phyloP scores from a whole-genome alignment of 352 stramenopile genomes.

The Phytophthora lateralis region DNA sequence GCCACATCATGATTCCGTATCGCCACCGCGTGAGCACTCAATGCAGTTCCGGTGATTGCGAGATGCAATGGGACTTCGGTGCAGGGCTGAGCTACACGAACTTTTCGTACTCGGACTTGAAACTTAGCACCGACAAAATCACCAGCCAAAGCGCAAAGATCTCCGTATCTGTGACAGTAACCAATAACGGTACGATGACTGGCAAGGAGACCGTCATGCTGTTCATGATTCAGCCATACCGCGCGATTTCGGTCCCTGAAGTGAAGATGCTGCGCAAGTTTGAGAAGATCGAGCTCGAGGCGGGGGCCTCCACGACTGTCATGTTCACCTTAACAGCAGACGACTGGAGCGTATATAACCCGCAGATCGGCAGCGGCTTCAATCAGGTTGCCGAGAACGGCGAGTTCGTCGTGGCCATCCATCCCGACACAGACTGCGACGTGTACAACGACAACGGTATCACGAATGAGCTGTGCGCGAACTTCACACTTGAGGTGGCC shows the following conservation, averaged over 20 bases:
- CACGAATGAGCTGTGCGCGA: slow-evolving; percentile 44
- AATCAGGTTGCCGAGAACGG: slow-evolving; percentile 61
- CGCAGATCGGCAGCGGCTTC: slow-evolving; percentile 62
- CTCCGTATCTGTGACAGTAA: slow-evolving; percentile 58
- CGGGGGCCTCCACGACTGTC: slow-evolving; percentile 34
- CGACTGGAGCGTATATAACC: slow-evolving; percentile 64
- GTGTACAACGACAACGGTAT: slow-evolving; percentile 46
- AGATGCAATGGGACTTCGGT: slow-evolving; percentile 70
- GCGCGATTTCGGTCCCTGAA: slow-evolving; percentile 65
- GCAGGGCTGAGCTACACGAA: slow-evolving; percentile 70
- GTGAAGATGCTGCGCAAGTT: slow-evolving; percentile 85
- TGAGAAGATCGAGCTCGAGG: slow-evolving; percentile 63
- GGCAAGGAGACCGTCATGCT: slow-evolving; percentile 81
- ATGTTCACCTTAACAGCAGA: slow-evolving; percentile 45
- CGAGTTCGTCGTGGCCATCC: slow-evolving; percentile 68
- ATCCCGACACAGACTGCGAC: slow-evolving; percentile 69
- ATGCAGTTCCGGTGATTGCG: slow-evolving; percentile 52
- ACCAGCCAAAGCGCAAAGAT: slow-evolving; percentile 25
- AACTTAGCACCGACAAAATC: slow-evolving; percentile 39
- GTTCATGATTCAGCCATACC: slow-evolving; percentile 72
- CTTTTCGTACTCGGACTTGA: slow-evolving; percentile 56
- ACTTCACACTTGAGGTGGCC: slow-evolving; percentile 39
- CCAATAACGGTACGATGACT: slow-evolving; percentile 56
- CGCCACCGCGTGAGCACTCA: slow-evolving; percentile 62
- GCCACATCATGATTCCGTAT: slow-evolving; percentile 72